Conservation (phyloP, 2,329 filamentous ascomycete species). For the Thyridium curvatum region DNA sequence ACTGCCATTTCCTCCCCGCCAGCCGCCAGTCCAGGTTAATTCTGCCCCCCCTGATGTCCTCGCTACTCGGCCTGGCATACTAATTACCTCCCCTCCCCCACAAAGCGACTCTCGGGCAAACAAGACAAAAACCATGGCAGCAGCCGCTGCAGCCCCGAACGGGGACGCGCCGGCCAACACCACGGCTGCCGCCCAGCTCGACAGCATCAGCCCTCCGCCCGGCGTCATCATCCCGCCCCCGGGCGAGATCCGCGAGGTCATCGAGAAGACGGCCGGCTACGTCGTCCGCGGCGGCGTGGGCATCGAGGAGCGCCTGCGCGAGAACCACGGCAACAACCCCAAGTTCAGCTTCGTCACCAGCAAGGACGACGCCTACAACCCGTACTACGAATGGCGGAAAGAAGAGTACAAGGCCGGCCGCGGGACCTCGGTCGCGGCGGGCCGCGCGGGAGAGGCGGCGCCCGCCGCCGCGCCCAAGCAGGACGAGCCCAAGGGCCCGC, state of each 20-base stretch:
- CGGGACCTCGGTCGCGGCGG: constrained; percentile 71
- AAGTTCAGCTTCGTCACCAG: constrained; percentile 89
- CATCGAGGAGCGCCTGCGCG: constrained; percentile 79
- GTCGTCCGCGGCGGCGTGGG: constrained; percentile 63
- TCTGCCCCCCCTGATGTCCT: neutral
- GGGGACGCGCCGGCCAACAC: constrained; percentile 42
- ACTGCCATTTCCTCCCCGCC: neutral
- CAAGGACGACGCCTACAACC: constrained; percentile 73
- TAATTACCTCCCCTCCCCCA: constrained; percentile 2
- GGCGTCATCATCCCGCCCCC: constrained; percentile 84
- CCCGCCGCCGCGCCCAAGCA: constrained; percentile 41
- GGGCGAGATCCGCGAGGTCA: constrained; percentile 71
- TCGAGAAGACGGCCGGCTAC: constrained; percentile 94
- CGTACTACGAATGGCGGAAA: constrained; percentile 88
- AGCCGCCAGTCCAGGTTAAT: neutral
- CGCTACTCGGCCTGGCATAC: neutral
- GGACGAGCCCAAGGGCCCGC: constrained; percentile 73
- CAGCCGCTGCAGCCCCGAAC: constrained; percentile 32
- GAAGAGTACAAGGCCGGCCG: constrained; percentile 79
- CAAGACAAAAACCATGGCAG: constrained; percentile 25
- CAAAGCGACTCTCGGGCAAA: constrained; percentile 10
- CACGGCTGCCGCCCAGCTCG: constrained; percentile 40
- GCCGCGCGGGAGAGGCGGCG: constrained; percentile 59
- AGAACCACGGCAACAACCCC: constrained; percentile 77
- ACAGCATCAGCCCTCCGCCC: constrained; percentile 70